Evolutionary conservation across 208 protist genomes (phyloP).

Genomic region (Trypanosoma grayi): DNA sequence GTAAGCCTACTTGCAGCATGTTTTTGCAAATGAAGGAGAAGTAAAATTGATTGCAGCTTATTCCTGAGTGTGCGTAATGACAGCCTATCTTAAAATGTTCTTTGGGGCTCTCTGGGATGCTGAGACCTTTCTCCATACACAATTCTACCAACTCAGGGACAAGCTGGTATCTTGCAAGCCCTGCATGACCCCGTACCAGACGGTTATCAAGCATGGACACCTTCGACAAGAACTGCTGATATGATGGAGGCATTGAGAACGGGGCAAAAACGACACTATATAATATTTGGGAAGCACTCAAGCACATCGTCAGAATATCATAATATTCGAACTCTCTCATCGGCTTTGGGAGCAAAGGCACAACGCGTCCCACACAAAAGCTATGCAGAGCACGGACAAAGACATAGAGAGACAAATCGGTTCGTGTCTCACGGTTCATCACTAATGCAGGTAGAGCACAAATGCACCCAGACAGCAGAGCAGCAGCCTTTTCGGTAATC

Average conservation of each 20-base stretch:
- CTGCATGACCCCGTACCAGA: constrained; percentile 59
- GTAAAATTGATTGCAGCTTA: constrained; percentile 69
- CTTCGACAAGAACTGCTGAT: constrained; percentile 63
- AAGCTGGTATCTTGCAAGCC: constrained; percentile 51
- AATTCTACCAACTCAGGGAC: constrained; percentile 69
- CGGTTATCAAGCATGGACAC: constrained; percentile 61
- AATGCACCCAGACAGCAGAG: constrained; percentile 55
- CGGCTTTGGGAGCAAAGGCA: constrained; percentile 43
- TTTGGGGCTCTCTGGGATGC: constrained; percentile 16
- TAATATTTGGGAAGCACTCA: constrained; percentile 71
- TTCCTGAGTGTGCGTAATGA: constrained; percentile 49
- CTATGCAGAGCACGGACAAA: constrained; percentile 71
- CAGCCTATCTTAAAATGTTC: constrained; percentile 36
- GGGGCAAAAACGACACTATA: constrained; percentile 76
- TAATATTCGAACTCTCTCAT: constrained; percentile 72
- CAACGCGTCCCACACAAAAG: constrained; percentile 56
- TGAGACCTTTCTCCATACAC: constrained; percentile 34
- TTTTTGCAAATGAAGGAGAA: constrained; percentile 50
- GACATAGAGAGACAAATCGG: constrained; percentile 77
- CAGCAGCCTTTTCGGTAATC: constrained; percentile 40
- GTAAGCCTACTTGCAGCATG: constrained; percentile 72
- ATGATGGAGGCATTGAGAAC: constrained; percentile 68
- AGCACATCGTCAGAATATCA: constrained; percentile 78
- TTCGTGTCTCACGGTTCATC: constrained; percentile 72
- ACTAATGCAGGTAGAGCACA: constrained; percentile 66